Evolutionary conservation across 129 eudicot genomes (phyloP).

Genomic region (Escallonia rubra): DNA sequence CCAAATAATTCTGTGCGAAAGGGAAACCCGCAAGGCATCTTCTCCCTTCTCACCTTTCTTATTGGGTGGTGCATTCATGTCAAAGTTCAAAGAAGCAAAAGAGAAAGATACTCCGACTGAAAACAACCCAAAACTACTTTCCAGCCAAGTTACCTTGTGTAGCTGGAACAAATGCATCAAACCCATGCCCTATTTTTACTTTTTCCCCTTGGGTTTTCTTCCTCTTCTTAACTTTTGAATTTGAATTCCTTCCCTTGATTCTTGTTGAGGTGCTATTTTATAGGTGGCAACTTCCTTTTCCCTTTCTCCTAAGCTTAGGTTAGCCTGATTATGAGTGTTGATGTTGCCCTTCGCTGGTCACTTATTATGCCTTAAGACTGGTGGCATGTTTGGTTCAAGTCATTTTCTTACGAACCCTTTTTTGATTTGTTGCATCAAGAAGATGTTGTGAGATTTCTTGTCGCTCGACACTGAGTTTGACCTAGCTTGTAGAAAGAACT

Average conservation of each 20-base stretch:
- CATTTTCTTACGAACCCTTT: neutral
- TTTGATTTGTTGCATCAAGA: neutral
- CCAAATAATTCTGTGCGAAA: neutral
- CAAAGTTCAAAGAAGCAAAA: neutral
- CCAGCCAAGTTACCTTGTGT: neutral
- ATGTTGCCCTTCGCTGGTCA: neutral
- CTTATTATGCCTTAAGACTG: constrained; percentile 1
- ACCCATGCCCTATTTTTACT: neutral
- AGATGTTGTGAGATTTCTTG: too few relatives aligned
- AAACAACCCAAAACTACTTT: neutral
- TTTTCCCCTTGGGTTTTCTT: too few relatives aligned
- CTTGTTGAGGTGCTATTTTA: neutral
- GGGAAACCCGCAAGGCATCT: constrained; percentile 10
- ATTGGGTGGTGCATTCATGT: neutral
- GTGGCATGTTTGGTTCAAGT: constrained; percentile 12
- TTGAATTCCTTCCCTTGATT: neutral
- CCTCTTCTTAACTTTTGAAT: neutral
- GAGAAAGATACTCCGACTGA: neutral
- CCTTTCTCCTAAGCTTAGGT: too few relatives aligned
- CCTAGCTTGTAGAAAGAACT: too few relatives aligned
- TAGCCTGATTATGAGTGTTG: too few relatives aligned
- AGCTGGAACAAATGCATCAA: neutral
- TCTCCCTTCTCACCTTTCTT: neutral
- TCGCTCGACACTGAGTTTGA: too few relatives aligned
- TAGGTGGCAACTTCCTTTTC: too few relatives aligned